Conservation (phyloP, 2,329 filamentous ascomycete species). For the Leptographium lundbergii region DNA sequence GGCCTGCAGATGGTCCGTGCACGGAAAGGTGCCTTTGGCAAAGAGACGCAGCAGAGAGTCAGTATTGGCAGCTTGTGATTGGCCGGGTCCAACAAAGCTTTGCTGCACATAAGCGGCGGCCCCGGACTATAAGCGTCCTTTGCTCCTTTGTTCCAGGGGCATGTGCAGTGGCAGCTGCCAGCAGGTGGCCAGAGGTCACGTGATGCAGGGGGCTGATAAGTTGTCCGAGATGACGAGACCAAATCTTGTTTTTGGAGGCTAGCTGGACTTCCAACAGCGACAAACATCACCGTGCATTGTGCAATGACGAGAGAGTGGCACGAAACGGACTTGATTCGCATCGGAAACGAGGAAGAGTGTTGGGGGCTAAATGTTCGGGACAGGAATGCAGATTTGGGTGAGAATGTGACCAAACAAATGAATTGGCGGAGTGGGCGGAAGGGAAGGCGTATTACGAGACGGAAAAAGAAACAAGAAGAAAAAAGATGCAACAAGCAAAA, state of each 20-base stretch:
- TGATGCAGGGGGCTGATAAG: background rate
- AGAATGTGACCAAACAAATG: too few relatives aligned
- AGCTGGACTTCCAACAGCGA: background rate
- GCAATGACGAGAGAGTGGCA: background rate
- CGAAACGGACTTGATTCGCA: background rate
- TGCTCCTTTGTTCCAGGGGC: background rate
- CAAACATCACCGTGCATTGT: background rate
- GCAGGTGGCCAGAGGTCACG: background rate
- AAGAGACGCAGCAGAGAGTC: background rate
- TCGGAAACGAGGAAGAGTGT: too few relatives aligned
- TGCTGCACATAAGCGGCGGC: background rate
- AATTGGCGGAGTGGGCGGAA: too few relatives aligned
- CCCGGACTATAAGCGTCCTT: background rate
- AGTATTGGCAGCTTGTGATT: background rate
- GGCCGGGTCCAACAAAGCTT: background rate
- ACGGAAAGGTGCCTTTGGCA: background rate
- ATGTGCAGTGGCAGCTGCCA: background rate
- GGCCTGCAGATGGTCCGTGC: conserved; percentile 1
- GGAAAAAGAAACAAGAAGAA: too few relatives aligned
- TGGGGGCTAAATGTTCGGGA: too few relatives aligned
- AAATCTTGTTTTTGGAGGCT: background rate
- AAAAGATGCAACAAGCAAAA: too few relatives aligned
- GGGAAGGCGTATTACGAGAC: too few relatives aligned
- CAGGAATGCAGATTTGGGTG: too few relatives aligned
- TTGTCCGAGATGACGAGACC: background rate